Percentiles rank a stretch among this genome's conserved stretches.
Conservation (phyloP, 371 early-diverging fungal genomes). For the Syncephalastrum racemosum region DNA sequence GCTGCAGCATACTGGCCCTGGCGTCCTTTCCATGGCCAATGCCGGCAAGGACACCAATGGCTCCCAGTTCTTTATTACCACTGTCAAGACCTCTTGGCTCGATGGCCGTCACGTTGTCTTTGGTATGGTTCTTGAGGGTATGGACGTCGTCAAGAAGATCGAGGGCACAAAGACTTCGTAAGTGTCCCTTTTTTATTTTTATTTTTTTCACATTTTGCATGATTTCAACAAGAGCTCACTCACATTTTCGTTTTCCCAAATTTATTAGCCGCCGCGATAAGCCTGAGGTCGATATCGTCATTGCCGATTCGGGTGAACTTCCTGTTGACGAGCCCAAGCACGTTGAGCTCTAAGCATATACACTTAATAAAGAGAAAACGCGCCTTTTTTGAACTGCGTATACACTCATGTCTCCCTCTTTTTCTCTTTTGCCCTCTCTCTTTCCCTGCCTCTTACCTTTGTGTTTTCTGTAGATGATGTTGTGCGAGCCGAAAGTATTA, state of each 20-base stretch:
- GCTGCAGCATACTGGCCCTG: constrained; percentile 77
- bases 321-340: constrained; percentile 47
- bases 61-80: constrained; percentile 97
- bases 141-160: constrained; percentile 70
- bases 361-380: too few relatives aligned
- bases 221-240: background rate
- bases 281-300: constrained; percentile 63
- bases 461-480: too few relatives aligned
- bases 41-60: constrained; percentile 95
- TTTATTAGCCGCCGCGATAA: constrained; percentile 46
- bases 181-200: constrained; percentile 4
- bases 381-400: too few relatives aligned
- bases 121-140: constrained; percentile 82
- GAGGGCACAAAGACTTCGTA: constrained; percentile 59
- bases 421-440: too few relatives aligned
- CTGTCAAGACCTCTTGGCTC: constrained; percentile 75
- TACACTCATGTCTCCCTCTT: too few relatives aligned
- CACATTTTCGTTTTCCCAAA: background rate
- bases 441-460: too few relatives aligned
- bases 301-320: constrained; percentile 79
- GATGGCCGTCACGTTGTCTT: constrained; percentile 92
- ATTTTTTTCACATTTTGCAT: background rate
- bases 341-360: constrained; percentile 32
- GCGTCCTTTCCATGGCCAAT: constrained; percentile 95
- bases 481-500: too few relatives aligned